Evolutionary conservation across 2,329 filamentous ascomycete species (phyloP).

Genomic region (Ophiostoma himal-ulmi): DNA sequence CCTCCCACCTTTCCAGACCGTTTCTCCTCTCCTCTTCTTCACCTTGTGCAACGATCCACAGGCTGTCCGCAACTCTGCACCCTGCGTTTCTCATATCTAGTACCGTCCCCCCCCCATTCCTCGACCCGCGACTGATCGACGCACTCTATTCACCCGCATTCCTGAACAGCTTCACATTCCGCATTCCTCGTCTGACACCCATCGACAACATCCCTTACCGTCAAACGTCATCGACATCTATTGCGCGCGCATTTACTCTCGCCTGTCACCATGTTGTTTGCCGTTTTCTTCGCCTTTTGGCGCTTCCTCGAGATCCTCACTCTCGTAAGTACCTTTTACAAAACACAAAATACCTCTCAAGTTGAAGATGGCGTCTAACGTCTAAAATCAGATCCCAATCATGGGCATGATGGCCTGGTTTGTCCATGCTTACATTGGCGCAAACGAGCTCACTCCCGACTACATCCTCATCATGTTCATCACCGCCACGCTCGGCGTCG

Average conservation of each 20-base stretch:
- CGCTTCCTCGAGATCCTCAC: conserved; percentile 58
- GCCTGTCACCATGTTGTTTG: conserved; percentile 52
- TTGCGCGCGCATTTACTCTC: background rate
- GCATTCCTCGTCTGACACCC: background rate
- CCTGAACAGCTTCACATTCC: conserved; percentile 7
- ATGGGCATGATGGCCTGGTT: conserved; percentile 65
- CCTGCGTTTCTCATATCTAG: conserved; percentile 2
- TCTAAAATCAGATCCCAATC: conserved; percentile 48
- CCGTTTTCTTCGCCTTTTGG: conserved; percentile 57
- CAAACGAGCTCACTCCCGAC: conserved; percentile 54
- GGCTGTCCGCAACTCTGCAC: background rate
- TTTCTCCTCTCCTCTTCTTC: background rate
- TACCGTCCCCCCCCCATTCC: conserved; percentile 2
- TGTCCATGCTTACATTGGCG: conserved; percentile 52
- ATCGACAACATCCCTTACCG: background rate
- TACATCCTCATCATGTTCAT: conserved; percentile 64
- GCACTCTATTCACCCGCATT: conserved; percentile 16
- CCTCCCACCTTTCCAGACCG: background rate
- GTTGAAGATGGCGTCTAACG: background rate
- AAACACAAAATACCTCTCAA: no score
- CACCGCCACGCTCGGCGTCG: conserved; percentile 56
- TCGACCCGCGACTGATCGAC: conserved; percentile 16
- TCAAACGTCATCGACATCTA: background rate
- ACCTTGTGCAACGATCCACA: background rate
- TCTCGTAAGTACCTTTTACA: conserved; percentile 40